Evolutionary conservation across 1,284 basidiomycete species (phyloP), one percentile per base, ranked within the genome.

Genomic region (Irpex sp.): DNA sequence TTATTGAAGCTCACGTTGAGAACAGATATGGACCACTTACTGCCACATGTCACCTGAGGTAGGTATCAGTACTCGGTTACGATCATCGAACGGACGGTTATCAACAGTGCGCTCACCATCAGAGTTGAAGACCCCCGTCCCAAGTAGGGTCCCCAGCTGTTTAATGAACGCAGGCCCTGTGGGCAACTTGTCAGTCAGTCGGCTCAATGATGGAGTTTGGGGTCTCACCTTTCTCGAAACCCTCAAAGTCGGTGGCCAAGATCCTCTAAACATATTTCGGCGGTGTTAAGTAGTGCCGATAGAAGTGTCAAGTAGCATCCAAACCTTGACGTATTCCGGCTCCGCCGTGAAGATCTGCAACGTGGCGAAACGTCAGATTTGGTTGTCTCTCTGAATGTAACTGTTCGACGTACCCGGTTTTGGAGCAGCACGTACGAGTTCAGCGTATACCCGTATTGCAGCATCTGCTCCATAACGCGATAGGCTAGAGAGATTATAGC

Each of bases 31-130:
- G 4, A 7, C 13, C 1, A 60, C 68, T 61, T 15, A 78, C 78
- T 77, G 80, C 80, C 80, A 81, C 31, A 70, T 67, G 3, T 79
- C 77, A 9, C 78, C 78, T 79, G 53, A 54, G 26, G 21, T n/a
- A 33, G 9, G 53, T 9, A 33, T 54, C 21, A 21, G 21, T 21
- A 21, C 21, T 21, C 21, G 21, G 21, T 21, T 21, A 21, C 21
- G 21, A 21, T 21, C 21, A 21, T 21, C 21, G 21, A 21, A 21
- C 21, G 21, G 21, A 21, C 21, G 21, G 21, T 21, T 21, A 21
- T 21, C 21, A 21, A 21, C 21, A 3, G 21, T 21, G 21, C 21
- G 21, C 69, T 65, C 64, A 70, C 80, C 80, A 62, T 82, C 79
- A 0, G 80, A 71, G 46, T 59, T 60, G 53, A 65, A 65, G 1